Evolutionary conservation across 2,329 filamentous ascomycete species (phyloP).

Genomic region (Pseudogymnoascus sp.): DNA sequence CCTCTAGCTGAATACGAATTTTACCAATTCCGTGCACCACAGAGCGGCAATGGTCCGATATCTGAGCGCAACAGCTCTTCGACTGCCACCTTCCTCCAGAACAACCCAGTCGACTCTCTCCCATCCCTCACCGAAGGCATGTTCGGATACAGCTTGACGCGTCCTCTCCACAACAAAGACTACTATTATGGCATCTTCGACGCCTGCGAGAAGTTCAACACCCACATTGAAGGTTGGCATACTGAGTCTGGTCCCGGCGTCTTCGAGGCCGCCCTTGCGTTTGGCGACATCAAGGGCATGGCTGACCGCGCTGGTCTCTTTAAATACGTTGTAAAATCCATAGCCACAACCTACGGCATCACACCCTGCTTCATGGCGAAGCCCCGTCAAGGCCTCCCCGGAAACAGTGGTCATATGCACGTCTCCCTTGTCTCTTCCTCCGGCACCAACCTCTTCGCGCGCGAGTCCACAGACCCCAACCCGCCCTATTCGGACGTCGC

Average conservation of each 20-base stretch:
- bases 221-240: slow-evolving; percentile 88
- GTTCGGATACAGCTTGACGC: slow-evolving; percentile 88
- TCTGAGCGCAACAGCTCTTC: slow-evolving; percentile 54
- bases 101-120: slow-evolving; percentile 64
- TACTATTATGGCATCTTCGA: slow-evolving; percentile 88
- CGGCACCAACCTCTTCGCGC: slow-evolving; percentile 78
- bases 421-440: slow-evolving; percentile 69
- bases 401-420: slow-evolving; percentile 95
- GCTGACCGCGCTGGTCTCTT: slow-evolving; percentile 87
- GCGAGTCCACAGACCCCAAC: slow-evolving; percentile 61
- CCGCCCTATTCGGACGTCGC: slow-evolving; percentile 68
- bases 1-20: slow-evolving; percentile 85
- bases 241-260: slow-evolving; percentile 91
- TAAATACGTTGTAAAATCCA: slow-evolving; percentile 88
- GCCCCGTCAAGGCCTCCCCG: slow-evolving; percentile 79
- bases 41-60: slow-evolving; percentile 33
- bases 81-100: slow-evolving; percentile 63
- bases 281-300: slow-evolving; percentile 79
- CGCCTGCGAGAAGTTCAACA: slow-evolving; percentile 66
- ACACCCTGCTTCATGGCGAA: slow-evolving; percentile 99
- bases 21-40: slow-evolving; percentile 75
- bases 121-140: slow-evolving; percentile 83
- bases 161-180: slow-evolving; percentile 81
- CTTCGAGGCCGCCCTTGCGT: slow-evolving; percentile 90
- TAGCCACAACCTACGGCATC: slow-evolving; percentile 79